Percentiles rank a stretch among this genome's conserved stretches.
Conservation (phyloP, 148 eudicot genomes). For the Simmondsia chinensis region DNA sequence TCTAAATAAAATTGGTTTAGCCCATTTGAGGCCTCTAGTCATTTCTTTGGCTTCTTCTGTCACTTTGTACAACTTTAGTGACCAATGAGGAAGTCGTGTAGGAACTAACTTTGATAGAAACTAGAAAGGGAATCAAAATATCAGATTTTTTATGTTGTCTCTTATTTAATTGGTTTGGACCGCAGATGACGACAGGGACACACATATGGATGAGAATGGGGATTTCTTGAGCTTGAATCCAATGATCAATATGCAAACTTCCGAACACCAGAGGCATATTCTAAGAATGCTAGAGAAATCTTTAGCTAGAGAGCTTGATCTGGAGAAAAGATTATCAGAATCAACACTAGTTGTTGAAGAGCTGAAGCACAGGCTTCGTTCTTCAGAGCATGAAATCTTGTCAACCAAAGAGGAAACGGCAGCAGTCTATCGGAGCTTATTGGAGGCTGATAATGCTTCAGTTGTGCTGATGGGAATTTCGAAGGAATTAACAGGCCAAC, state of each 20-base stretch:
- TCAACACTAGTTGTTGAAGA: slow-evolving; percentile 47
- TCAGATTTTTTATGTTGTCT: background rate
- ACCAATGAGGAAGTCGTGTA: background rate
- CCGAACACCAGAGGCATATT: slow-evolving; percentile 71
- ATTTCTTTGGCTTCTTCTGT: no score
- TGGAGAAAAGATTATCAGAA: slow-evolving; percentile 62
- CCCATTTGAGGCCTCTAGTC: no score
- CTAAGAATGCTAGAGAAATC: slow-evolving; percentile 84
- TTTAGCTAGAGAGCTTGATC: slow-evolving; percentile 72
- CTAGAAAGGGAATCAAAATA: background rate
- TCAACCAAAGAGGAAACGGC: slow-evolving; percentile 50
- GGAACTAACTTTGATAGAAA: no score
- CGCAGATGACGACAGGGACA: slow-evolving; percentile 37
- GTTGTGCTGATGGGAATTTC: slow-evolving; percentile 54
- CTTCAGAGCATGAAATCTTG: slow-evolving; percentile 37
- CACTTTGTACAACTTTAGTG: no score
- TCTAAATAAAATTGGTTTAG: no score
- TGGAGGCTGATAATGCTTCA: slow-evolving; percentile 74
- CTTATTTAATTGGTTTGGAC: slow-evolving; percentile 7
- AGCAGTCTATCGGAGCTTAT: slow-evolving; percentile 38
- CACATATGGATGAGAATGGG: slow-evolving; percentile 19
- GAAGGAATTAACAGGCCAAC: slow-evolving; percentile 40
- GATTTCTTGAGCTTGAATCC: slow-evolving; percentile 22
- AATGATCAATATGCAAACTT: slow-evolving; percentile 64
- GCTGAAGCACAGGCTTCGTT: slow-evolving; percentile 35